Conservation (phyloP, 2,329 filamentous ascomycete genomes). For the Pezicula radicicola region DNA sequence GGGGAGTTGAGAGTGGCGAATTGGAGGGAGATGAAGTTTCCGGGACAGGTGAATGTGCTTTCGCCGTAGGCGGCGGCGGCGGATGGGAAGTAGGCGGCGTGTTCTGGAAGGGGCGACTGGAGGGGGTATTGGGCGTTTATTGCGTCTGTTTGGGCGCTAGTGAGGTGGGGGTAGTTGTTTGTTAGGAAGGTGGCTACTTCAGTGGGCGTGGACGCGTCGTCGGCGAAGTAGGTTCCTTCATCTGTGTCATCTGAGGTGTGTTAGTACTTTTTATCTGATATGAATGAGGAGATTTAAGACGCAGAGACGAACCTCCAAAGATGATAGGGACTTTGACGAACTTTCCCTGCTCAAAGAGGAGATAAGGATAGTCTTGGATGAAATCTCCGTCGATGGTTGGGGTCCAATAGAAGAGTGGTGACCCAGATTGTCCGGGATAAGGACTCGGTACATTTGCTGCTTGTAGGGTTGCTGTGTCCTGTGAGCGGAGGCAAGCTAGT, state of each 20-base stretch:
- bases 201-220: slow-evolving; percentile 29
- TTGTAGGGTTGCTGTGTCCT: slow-evolving; percentile 34
- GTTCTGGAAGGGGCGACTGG: slow-evolving; percentile 24
- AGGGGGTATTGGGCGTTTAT: slow-evolving; percentile 30
- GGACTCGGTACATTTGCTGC: slow-evolving; percentile 31
- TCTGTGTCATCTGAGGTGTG: not conserved
- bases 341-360: slow-evolving; percentile 30
- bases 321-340: slow-evolving; percentile 38
- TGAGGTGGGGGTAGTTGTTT: slow-evolving; percentile 33
- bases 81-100: slow-evolving; percentile 34
- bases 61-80: slow-evolving; percentile 42
- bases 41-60: slow-evolving; percentile 45
- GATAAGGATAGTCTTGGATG: slow-evolving; percentile 35
- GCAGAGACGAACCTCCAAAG: slow-evolving; percentile 28
- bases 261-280: not conserved
- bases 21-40: slow-evolving; percentile 35
- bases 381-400: slow-evolving; percentile 40
- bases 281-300: no score
- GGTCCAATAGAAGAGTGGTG: slow-evolving; percentile 37
- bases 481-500: slow-evolving; percentile 33
- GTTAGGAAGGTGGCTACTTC: slow-evolving; percentile 33
- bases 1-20: slow-evolving; percentile 27
- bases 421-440: slow-evolving; percentile 31
- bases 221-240: slow-evolving; percentile 41
- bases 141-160: slow-evolving; percentile 19